A percentile compares a stretch with the other conserved stretches of the same genome.
Evolutionary conservation across 495 filamentous ascomycete species (phyloP).

Genomic region (Hypoxylon trugodes): DNA sequence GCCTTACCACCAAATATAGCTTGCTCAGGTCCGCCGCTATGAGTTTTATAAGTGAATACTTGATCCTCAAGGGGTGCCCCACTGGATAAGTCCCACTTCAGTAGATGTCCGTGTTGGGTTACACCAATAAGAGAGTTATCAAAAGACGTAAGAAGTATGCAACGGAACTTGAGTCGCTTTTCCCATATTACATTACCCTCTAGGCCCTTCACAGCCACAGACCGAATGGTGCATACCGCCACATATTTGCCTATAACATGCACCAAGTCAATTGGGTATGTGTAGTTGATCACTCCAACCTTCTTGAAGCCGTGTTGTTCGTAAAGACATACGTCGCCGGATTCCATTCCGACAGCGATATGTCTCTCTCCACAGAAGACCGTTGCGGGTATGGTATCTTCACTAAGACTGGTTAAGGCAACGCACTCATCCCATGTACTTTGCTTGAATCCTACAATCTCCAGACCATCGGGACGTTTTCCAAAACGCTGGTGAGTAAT

Average conservation of each 20-base stretch:
- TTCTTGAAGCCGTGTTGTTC: neutral
- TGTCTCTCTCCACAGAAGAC: neutral
- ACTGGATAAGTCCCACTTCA: neutral
- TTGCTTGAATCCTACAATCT: neutral
- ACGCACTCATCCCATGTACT: neutral
- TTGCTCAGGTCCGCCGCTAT: neutral
- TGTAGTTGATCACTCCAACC: neutral
- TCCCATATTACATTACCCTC: neutral
- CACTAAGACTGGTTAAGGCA: neutral
- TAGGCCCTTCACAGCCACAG: neutral
- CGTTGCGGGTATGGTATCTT: neutral
- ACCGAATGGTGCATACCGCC: neutral
- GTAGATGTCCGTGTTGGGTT: neutral
- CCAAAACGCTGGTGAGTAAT: neutral
- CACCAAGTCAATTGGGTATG: neutral
- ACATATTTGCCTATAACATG: neutral
- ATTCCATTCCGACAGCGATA: constrained; percentile 2
- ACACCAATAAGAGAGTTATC: neutral
- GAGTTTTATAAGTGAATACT: neutral
- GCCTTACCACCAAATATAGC: neutral
- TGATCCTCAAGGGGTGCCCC: neutral
- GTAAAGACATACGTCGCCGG: constrained; percentile 1
- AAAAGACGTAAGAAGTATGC: neutral
- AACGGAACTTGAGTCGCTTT: neutral
- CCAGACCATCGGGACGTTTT: neutral